Conservation (phyloP, 805 yeast species). For the Blastobotrys americana region DNA sequence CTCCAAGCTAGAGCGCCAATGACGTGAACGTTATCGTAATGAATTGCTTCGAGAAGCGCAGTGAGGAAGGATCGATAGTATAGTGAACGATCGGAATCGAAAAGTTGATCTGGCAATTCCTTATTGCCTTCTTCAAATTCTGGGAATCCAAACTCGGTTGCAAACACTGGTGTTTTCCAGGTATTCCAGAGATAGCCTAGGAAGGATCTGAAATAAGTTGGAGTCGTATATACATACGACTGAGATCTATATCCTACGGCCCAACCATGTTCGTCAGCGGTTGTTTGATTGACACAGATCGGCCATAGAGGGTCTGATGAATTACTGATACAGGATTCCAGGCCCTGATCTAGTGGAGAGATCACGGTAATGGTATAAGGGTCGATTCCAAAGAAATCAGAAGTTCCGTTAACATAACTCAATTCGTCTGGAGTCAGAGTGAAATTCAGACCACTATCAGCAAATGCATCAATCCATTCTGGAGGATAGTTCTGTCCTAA, state of each 20-base stretch:
- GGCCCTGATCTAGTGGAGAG: constrained; percentile 21
- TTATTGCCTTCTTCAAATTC: constrained; percentile 29
- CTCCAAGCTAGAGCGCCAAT: constrained; percentile 33
- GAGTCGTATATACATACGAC: constrained; percentile 25
- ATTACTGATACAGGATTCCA: constrained; percentile 26
- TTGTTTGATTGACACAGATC: constrained; percentile 23
- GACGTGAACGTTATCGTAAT: constrained; percentile 27
- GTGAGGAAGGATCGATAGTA: constrained; percentile 29
- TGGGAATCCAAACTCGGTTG: constrained; percentile 34
- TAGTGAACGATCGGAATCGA: constrained; percentile 28
- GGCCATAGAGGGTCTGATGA: constrained; percentile 26
- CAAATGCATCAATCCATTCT: constrained; percentile 21
- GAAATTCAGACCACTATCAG: constrained; percentile 20
- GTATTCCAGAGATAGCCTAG: constrained; percentile 21
- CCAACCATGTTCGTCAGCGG: constrained; percentile 22
- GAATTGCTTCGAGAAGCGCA: constrained; percentile 23
- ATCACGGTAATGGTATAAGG: constrained; percentile 28
- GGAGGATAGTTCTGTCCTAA: constrained; percentile 30
- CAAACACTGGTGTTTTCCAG: constrained; percentile 21
- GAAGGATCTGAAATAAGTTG: constrained; percentile 15
- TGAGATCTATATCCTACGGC: constrained; percentile 16
- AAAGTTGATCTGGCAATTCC: constrained; percentile 25
- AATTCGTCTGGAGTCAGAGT: constrained; percentile 19
- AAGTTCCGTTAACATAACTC: constrained; percentile 20
- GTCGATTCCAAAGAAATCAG: constrained; percentile 33